These are phyloP conservation scores for Paramicrosporidium saccamoebae DNA, from an alignment of 371 early-diverging fungal species.

Conservation along the genomic window DNA sequence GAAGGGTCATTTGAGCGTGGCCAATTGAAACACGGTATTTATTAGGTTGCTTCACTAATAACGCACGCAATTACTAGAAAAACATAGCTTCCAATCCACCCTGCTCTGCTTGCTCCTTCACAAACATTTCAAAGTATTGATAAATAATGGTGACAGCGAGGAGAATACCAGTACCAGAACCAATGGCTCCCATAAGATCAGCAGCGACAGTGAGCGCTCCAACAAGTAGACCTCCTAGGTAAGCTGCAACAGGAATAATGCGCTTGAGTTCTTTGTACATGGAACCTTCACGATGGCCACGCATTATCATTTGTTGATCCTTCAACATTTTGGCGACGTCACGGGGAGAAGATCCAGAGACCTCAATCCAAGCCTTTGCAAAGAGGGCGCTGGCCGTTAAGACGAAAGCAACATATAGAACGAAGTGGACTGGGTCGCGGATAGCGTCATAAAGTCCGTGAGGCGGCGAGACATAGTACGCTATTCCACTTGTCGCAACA, in stretches of 20 bases:
- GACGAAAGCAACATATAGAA: conserved; percentile 73
- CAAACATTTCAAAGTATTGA: conserved; percentile 96
- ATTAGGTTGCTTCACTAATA: no score
- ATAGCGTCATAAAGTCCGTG: conserved; percentile 41
- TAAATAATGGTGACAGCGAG: conserved; percentile 96
- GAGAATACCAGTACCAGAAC: conserved; percentile 97
- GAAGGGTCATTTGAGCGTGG: no score
- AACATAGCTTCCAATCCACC: conserved; percentile 18
- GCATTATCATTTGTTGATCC: conserved; percentile 89
- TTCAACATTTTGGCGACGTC: conserved; percentile 90
- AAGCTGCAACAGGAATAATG: conserved; percentile 83
- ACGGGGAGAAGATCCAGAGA: conserved; percentile 81
- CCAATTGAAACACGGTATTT: no score
- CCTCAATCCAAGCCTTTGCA: conserved; percentile 95
- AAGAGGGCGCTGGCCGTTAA: conserved; percentile 74
- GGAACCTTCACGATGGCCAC: conserved; percentile 72
- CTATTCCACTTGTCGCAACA: conserved; percentile 68
- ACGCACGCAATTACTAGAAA: conserved; percentile 2
- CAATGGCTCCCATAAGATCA: conserved; percentile 80
- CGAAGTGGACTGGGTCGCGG: conserved; percentile 71
- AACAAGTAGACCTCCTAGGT: conserved; percentile 83
- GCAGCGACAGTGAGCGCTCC: conserved; percentile 77
- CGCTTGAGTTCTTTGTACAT: conserved; percentile 94
- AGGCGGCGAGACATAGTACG: conserved; percentile 94
- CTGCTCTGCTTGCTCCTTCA: conserved; percentile 58